phyloP scores from a whole-genome alignment of 495 filamentous ascomycete species.

The Penicillium diatomitis region DNA sequence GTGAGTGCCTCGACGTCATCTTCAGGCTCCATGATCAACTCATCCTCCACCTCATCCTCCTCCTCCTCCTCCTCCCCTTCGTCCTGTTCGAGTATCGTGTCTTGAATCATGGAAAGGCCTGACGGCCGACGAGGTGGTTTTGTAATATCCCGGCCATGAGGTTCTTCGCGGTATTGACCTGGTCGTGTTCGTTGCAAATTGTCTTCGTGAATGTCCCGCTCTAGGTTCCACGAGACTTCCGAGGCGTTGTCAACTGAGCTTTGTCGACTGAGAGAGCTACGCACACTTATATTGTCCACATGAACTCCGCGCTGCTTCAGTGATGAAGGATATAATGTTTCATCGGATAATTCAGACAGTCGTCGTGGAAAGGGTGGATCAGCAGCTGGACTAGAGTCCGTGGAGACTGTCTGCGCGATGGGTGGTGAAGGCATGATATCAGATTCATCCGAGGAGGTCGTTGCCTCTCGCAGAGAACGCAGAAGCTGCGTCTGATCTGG shows the following conservation, averaged over 20 bases:
- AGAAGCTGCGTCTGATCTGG: constrained; percentile 34
- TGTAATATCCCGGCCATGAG: constrained; percentile 28
- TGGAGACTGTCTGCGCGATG: constrained; percentile 27
- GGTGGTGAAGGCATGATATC: constrained; percentile 33
- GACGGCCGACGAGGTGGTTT: constrained; percentile 35
- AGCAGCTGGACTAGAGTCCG: constrained; percentile 22
- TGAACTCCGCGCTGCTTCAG: constrained; percentile 15
- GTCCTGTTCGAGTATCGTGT: constrained; percentile 24
- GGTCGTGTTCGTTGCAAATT: constrained; percentile 29
- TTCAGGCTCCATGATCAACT: constrained; percentile 4
- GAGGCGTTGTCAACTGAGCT: constrained; percentile 30
- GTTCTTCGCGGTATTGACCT: constrained; percentile 13
- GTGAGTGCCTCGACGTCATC: neutral
- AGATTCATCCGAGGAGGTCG: constrained; percentile 17
- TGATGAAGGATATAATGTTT: constrained; percentile 27
- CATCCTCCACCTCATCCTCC: constrained; percentile 2
- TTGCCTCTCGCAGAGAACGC: constrained; percentile 21
- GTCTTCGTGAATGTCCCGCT: constrained; percentile 36
- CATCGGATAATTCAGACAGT: constrained; percentile 13
- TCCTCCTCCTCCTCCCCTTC: neutral
- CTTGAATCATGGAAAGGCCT: constrained; percentile 23
- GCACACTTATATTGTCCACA: constrained; percentile 2
- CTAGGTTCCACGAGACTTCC: constrained; percentile 29
- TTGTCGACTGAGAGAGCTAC: constrained; percentile 16
- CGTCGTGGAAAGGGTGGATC: constrained; percentile 15